These are phyloP conservation scores for Lachnellula cervina DNA, from an alignment of 2,329 filamentous ascomycete genomes.

Conservation along the genomic window DNA sequence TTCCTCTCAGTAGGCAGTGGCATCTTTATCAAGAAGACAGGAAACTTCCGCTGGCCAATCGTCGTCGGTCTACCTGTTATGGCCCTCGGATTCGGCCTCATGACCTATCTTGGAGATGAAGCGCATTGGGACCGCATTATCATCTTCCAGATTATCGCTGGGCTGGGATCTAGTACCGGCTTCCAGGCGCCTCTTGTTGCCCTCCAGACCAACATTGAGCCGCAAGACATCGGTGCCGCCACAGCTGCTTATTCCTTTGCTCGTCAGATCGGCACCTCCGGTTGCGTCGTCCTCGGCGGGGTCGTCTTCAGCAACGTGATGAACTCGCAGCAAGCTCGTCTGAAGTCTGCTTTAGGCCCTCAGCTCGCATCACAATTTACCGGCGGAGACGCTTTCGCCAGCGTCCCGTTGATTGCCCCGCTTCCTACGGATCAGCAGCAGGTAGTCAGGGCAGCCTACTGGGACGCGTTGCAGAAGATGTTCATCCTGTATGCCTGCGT, in stretches of 20 bases:
- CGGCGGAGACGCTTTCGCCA: background rate
- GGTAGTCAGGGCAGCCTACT: background rate
- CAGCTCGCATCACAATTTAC: background rate
- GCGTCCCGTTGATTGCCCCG: background rate
- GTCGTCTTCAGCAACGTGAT: conserved; percentile 42
- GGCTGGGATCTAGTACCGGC: conserved; percentile 59
- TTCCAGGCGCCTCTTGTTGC: conserved; percentile 65
- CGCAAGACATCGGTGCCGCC: conserved; percentile 57
- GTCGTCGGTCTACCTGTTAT: conserved; percentile 51
- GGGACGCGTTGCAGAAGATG: background rate
- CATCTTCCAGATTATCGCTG: conserved; percentile 56
- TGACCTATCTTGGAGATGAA: conserved; percentile 55
- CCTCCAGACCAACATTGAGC: conserved; percentile 56
- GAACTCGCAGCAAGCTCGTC: background rate
- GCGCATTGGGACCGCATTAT: conserved; percentile 49
- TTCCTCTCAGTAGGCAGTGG: conserved; percentile 53
- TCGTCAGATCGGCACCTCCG: conserved; percentile 37
- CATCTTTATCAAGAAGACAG: conserved; percentile 54
- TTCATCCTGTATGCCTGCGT: background rate
- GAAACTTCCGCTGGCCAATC: conserved; percentile 57
- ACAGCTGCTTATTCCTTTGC: conserved; percentile 60
- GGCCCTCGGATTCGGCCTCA: conserved; percentile 58
- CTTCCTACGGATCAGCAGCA: background rate
- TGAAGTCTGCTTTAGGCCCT: background rate
- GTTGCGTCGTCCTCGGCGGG: conserved; percentile 41